Percentiles rank a stretch among this genome's conserved stretches.
phyloP scores from a whole-genome alignment of 2,329 filamentous ascomycete species.

The Trichoderma brevicompactum region DNA sequence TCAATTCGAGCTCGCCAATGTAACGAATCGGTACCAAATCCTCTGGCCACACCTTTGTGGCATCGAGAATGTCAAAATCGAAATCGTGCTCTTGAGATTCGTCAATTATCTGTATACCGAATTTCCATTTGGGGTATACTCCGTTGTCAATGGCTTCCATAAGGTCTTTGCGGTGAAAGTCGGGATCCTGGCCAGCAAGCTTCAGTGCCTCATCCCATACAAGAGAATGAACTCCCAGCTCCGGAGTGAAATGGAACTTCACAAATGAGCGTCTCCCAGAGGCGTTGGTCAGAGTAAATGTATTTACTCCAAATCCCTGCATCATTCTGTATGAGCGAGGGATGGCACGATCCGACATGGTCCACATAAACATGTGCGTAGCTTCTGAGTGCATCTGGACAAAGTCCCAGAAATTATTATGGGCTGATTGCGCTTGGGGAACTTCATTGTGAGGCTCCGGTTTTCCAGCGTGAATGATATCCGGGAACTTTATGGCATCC shows the following conservation, averaged over 20 bases:
- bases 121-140: conserved; percentile 76
- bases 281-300: conserved; percentile 69
- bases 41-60: conserved; percentile 86
- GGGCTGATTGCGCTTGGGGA: conserved; percentile 71
- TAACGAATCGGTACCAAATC: conserved; percentile 74
- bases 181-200: conserved; percentile 73
- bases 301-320: conserved; percentile 86
- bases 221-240: conserved; percentile 74
- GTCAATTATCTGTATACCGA: conserved; percentile 78
- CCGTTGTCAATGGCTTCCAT: conserved; percentile 74
- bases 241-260: conserved; percentile 78
- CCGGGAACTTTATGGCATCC: conserved; percentile 68
- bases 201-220: conserved; percentile 83
- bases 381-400: conserved; percentile 65
- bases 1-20: conserved; percentile 79
- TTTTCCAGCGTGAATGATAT: conserved; percentile 68
- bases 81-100: conserved; percentile 75
- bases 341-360: conserved; percentile 74
- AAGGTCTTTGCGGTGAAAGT: conserved; percentile 81
- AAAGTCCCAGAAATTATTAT: conserved; percentile 82
- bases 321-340: conserved; percentile 81
- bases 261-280: conserved; percentile 72
- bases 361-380: conserved; percentile 80
- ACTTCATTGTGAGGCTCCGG: conserved; percentile 67
- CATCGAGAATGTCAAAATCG: conserved; percentile 83